Conservation (phyloP, 495 filamentous ascomycete species). For the Aspergillus ellipticus region DNA sequence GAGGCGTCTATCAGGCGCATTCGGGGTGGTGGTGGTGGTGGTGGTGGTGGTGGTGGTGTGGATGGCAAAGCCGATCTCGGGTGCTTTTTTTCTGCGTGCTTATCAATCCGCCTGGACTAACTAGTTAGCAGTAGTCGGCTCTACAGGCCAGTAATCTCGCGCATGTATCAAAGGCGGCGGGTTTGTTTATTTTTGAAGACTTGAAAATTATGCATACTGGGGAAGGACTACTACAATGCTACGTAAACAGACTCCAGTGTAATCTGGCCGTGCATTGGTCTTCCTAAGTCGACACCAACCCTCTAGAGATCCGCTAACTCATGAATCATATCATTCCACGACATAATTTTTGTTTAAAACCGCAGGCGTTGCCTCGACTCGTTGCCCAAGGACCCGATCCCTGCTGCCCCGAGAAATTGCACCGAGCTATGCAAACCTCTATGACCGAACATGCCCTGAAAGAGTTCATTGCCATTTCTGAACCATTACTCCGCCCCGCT, state of each 20-base stretch:
- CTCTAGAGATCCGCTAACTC: background rate
- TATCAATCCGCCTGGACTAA: constrained; percentile 34
- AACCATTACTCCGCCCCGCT: constrained; percentile 76
- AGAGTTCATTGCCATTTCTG: constrained; percentile 72
- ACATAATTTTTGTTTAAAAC: background rate
- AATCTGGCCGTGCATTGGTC: background rate
- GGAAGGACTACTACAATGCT: too few relatives aligned
- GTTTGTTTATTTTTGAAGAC: too few relatives aligned
- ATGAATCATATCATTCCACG: background rate
- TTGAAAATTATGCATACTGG: too few relatives aligned
- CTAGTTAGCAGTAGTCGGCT: background rate
- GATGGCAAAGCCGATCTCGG: constrained; percentile 32
- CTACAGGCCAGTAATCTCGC: background rate
- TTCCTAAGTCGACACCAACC: background rate
- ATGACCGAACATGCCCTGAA: background rate
- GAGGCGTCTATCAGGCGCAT: too few relatives aligned
- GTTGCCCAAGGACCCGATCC: background rate
- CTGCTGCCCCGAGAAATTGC: background rate
- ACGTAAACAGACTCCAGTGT: background rate
- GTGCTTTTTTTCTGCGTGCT: constrained; percentile 24
- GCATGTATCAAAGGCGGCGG: too few relatives aligned
- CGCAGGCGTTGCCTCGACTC: background rate
- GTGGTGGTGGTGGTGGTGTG: constrained; percentile 12
- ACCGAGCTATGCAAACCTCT: background rate
- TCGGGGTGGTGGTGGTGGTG: constrained; percentile 7